Evolutionary conservation across 2,329 filamentous ascomycete genomes (phyloP).

Genomic region (Talaromyces sp.): DNA sequence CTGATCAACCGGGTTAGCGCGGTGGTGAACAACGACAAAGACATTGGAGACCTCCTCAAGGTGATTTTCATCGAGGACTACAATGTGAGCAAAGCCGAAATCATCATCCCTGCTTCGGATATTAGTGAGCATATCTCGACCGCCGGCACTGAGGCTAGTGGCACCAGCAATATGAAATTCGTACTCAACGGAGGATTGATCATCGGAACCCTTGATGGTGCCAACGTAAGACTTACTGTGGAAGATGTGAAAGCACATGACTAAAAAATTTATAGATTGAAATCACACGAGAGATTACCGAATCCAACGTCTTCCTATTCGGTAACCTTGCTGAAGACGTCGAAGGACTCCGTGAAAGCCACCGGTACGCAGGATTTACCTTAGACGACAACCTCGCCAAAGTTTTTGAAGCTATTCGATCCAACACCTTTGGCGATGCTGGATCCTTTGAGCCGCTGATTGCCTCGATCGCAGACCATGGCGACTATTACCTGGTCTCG

Average conservation of each 20-base stretch:
- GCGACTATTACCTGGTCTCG: slow-evolving; percentile 95
- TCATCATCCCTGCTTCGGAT: slow-evolving; percentile 89
- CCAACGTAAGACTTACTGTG: slow-evolving; percentile 63
- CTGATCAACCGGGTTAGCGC: slow-evolving; percentile 86
- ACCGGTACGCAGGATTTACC: slow-evolving; percentile 74
- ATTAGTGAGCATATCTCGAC: slow-evolving; percentile 98
- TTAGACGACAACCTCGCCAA: slow-evolving; percentile 70
- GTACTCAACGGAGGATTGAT: slow-evolving; percentile 95
- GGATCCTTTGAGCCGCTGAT: slow-evolving; percentile 76
- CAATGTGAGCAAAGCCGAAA: slow-evolving; percentile 98
- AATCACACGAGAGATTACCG: slow-evolving; percentile 93
- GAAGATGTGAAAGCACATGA: background rate
- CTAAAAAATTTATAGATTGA: slow-evolving; percentile 60
- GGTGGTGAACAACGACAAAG: slow-evolving; percentile 86
- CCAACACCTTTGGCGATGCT: slow-evolving; percentile 72
- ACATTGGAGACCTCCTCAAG: slow-evolving; percentile 90
- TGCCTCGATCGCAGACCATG: slow-evolving; percentile 80
- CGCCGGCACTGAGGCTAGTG: slow-evolving; percentile 81
- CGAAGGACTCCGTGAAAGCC: slow-evolving; percentile 85
- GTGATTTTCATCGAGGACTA: slow-evolving; percentile 97
- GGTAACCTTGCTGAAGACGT: slow-evolving; percentile 94
- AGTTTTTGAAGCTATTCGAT: slow-evolving; percentile 79
- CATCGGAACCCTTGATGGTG: slow-evolving; percentile 95
- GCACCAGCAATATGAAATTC: slow-evolving; percentile 99
- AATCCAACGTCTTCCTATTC: slow-evolving; percentile 98